Conservation (phyloP, 2,329 filamentous ascomycete species). For the Penicillium brasilianum region DNA sequence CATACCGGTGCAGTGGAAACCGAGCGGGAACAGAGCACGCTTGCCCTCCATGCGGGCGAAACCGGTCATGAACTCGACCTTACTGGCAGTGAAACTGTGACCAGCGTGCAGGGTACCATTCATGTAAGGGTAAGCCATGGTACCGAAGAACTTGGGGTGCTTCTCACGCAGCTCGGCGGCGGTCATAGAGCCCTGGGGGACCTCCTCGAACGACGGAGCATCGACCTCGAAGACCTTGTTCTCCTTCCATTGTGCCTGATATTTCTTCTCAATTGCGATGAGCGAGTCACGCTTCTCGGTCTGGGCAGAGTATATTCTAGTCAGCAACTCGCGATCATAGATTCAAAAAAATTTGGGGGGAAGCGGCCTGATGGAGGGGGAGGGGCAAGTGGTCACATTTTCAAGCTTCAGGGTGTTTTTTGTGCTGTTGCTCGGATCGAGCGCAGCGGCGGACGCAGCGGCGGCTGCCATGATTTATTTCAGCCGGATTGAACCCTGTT, state of each 20-base stretch:
- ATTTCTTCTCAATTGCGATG: slow-evolving; percentile 74
- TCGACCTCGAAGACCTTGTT: slow-evolving; percentile 81
- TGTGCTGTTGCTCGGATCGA: slow-evolving; percentile 60
- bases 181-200: slow-evolving; percentile 74
- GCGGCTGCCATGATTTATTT: slow-evolving; percentile 47
- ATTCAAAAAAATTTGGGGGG: slow-evolving; percentile 22
- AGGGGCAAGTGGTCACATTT: slow-evolving; percentile 49
- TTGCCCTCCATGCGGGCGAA: slow-evolving; percentile 91
- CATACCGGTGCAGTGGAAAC: slow-evolving; percentile 97
- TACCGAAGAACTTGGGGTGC: slow-evolving; percentile 89
- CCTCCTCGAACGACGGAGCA: slow-evolving; percentile 78
- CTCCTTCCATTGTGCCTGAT: slow-evolving; percentile 83
- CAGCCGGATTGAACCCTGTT: slow-evolving; percentile 28
- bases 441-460: slow-evolving; percentile 59
- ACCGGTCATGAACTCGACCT: slow-evolving; percentile 89
- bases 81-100: slow-evolving; percentile 88
- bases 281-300: slow-evolving; percentile 41
- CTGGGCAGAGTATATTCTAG: slow-evolving; percentile 25
- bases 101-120: slow-evolving; percentile 89
- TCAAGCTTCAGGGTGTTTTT: slow-evolving; percentile 70
- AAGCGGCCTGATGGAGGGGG: slow-evolving; percentile 26
- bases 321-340: slow-evolving; percentile 12
- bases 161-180: slow-evolving; percentile 77
- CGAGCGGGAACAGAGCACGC: slow-evolving; percentile 83
- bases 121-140: slow-evolving; percentile 79